Base-by-base conservation (phyloP, 257 asterid genomes). In the Parsonsia alboflavescens region DNA sequence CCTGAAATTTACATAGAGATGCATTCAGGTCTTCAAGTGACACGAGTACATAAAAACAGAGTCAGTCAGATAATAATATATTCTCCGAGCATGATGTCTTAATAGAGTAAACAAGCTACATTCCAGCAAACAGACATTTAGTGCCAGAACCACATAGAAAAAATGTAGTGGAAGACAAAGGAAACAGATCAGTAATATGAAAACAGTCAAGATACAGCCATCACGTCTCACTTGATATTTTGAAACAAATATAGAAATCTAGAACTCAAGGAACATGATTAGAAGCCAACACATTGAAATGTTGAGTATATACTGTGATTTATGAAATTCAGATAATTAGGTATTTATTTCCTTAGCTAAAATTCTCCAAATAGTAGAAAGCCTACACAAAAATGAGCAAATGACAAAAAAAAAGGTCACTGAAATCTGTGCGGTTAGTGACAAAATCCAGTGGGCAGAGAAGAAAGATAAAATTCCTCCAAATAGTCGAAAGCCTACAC, bases 1-100 rank as follows among this genome's bases (percentile, higher is more conserved):
- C 79, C 87, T 84, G 83, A 79, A 71, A 73, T 39, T 2, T 45
- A 76, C 46, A 54, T 10, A 73, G 0, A 19, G 7, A 64, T 2
- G 17, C 8, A 64, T 39, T 64, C 70, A 64, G 49, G 28, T 46
- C 13, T 6, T n/a, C 68, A 62, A 28, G 68, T 1, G 19, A 13
- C 45, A 30, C 19, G 15, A 16, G 46, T 0, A 21, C 28, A 36
- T 36, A 64, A 39, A 33, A 63, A 16, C 22, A 33, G n/a, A n/a
- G n/a, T n/a, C 45, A 62, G 33, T 15, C 10, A 22, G 5, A 3
- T 50, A 15, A 11, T 50, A 15, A 11, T n/a, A 58, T 21, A 10
- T 0, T 58, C 33, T 58, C 21, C 15, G 24, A 58, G 16, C 36
- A 2, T 3, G 33, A 22, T 57, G 64, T 22, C 4, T 22, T 57